Base-by-base conservation (phyloP, 331 rosid genomes). In the Stylosanthes scabra region DNA sequence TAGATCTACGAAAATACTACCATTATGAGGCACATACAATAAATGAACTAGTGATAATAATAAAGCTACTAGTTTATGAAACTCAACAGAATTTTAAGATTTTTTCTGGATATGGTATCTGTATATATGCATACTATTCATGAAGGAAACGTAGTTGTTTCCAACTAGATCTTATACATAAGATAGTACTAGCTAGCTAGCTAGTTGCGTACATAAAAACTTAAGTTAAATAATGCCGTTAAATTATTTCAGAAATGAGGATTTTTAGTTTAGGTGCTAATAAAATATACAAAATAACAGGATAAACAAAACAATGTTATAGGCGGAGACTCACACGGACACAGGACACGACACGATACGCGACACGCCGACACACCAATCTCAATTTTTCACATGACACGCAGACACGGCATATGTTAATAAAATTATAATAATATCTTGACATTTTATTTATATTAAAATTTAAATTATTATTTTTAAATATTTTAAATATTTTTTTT, bases 1-100 rank as follows among this genome's bases (percentile, higher is more conserved):
- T 37, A 8, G 66, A 61, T 61, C 47, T n/a, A 37, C 66, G 40
- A 61, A n/a, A 34, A 39, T 61, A 61, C 47, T 34, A 34, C 39
- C 6, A 34, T 1, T 34, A 34, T 34, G 6, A 39, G 25, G 44
- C 64, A 59, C n/a, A 34, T 34, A 1, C 13, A 13, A 31, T 59
- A 5, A 59, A 59, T 31, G 40, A 58, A 25, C 63, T 37, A 46
- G 8, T 20, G 25, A 20, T 20, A 20, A 20, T 20, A 20, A 20
- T 39, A 62, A 40, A 62, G 67, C 8, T 39, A 49, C 49, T n/a
- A 40, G 47, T 40, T 40, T 40, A n/a, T n/a, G 29, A 62, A 8
- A 2, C 50, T 3, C 8, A 4, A 39, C 49, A 14, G 16, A n/a
- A 62, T 1, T 8, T 8, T 11, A 58, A 28, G 41, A 2, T 3